Conservation (phyloP, 805 yeast genomes). For the Metschnikowia rubicola region DNA sequence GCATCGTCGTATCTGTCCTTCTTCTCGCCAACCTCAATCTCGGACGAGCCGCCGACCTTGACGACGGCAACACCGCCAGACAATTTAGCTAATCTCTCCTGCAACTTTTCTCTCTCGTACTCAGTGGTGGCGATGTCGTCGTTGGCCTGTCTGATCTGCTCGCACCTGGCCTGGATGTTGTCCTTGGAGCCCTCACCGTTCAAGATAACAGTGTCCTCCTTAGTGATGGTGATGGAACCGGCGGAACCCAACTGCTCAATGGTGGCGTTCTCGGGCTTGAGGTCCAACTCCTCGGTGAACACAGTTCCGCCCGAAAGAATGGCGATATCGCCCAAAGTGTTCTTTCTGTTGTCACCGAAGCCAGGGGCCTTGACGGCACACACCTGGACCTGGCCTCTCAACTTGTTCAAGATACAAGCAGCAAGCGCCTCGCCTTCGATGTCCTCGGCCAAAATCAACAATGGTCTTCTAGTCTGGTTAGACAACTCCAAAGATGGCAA, state of each 20-base stretch:
- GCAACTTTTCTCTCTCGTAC: constrained; percentile 94
- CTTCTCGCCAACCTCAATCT: constrained; percentile 98
- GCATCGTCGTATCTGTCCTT: constrained; percentile 99
- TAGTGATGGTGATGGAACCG: constrained; percentile 87
- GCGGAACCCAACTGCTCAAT: constrained; percentile 85
- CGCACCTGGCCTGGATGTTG: constrained; percentile 79
- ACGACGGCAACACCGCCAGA: constrained; percentile 98
- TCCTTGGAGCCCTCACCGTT: constrained; percentile 91
- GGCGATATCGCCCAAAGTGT: constrained; percentile 93
- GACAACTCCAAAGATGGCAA: constrained; percentile 91
- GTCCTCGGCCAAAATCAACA: constrained; percentile 91
- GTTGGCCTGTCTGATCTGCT: constrained; percentile 83
- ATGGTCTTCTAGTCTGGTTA: constrained; percentile 89
- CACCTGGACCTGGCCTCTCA: constrained; percentile 97
- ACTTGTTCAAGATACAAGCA: constrained; percentile 93
- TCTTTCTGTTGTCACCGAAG: constrained; percentile 97
- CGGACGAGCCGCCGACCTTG: constrained; percentile 95
- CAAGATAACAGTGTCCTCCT: constrained; percentile 91
- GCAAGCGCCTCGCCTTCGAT: constrained; percentile 98
- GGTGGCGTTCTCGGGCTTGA: constrained; percentile 93
- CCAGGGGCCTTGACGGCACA: constrained; percentile 99
- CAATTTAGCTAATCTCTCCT: constrained; percentile 94
- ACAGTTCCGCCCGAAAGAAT: constrained; percentile 91
- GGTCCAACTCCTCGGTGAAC: constrained; percentile 88
- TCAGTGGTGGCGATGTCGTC: constrained; percentile 74